phyloP scores from a whole-genome alignment of 768 basidiomycete genomes.

The Glaciozyma antarctica region DNA sequence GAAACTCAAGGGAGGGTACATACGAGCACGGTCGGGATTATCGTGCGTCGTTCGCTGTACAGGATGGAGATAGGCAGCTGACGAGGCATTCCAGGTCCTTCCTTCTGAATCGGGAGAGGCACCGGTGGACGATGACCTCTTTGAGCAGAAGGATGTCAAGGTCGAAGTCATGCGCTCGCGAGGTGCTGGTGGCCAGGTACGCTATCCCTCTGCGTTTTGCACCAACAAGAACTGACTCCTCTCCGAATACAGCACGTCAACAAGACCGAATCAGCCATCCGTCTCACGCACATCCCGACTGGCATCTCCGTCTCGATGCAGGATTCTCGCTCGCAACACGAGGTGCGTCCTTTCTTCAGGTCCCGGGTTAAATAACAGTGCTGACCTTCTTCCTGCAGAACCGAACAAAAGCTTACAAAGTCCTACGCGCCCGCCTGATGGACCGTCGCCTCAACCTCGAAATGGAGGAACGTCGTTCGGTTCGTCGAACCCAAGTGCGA shows the following conservation, averaged over 20 bases:
- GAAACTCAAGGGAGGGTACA: constrained; percentile 81
- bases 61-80: constrained; percentile 1
- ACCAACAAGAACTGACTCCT: not conserved
- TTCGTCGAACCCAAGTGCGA: constrained; percentile 62
- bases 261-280: constrained; percentile 94
- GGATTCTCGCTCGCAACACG: constrained; percentile 91
- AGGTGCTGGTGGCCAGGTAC: constrained; percentile 92
- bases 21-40: constrained; percentile 77
- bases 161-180: constrained; percentile 90
- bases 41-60: constrained; percentile 49
- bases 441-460: constrained; percentile 66
- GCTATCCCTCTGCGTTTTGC: constrained; percentile 13
- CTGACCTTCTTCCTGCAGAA: constrained; percentile 50
- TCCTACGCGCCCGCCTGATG: constrained; percentile 75
- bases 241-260: constrained; percentile 69
- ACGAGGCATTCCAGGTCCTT: constrained; percentile 53
- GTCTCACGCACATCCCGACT: constrained; percentile 82
- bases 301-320: constrained; percentile 97
- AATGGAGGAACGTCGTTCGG: constrained; percentile 58
- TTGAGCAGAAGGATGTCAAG: constrained; percentile 68
- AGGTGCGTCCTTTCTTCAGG: constrained; percentile 46
- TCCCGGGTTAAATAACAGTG: not conserved
- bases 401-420: constrained; percentile 80
- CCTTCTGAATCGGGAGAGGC: constrained; percentile 65
- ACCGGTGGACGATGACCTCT: constrained; percentile 58